These are phyloP conservation scores for Benincasa hispida DNA, from an alignment of 306 rosid species.

Conservation along the genomic window DNA sequence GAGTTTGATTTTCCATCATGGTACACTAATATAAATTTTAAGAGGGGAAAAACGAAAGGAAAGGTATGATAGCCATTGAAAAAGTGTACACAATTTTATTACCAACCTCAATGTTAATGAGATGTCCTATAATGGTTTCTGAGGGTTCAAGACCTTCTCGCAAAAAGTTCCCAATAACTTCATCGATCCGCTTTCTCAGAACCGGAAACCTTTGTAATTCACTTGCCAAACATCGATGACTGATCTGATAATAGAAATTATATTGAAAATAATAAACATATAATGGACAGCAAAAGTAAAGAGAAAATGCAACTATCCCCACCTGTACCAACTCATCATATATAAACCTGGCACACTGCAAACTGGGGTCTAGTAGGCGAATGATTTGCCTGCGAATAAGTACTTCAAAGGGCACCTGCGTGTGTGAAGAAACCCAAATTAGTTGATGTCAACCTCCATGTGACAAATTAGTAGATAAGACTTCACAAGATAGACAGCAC, in stretches of 20 bases:
- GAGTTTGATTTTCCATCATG: neutral
- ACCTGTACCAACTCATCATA: conserved; percentile 31
- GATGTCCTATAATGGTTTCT: conserved; percentile 31
- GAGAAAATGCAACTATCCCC: neutral
- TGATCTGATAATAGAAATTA: conserved; percentile 20
- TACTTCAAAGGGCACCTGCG: conserved; percentile 33
- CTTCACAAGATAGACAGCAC: neutral
- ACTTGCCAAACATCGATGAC: conserved; percentile 18
- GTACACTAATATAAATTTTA: neutral
- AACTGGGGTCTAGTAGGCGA: conserved; percentile 33
- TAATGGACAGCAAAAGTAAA: neutral
- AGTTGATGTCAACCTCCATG: neutral
- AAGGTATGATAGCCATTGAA: neutral
- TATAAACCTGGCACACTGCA: conserved; percentile 31
- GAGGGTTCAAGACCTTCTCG: conserved; percentile 24
- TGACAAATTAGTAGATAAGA: neutral
- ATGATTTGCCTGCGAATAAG: conserved; percentile 27
- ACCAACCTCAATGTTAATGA: conserved; percentile 35
- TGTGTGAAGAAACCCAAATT: neutral
- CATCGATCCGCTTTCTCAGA: conserved; percentile 29
- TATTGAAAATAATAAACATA: neutral
- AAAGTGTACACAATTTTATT: neutral
- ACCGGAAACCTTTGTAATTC: conserved; percentile 29
- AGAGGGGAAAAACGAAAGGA: neutral
- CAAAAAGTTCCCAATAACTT: conserved; percentile 23